These are phyloP conservation scores for Penicillium sp. DNA, from an alignment of 2,329 filamentous ascomycete genomes.

Conservation along the genomic window DNA sequence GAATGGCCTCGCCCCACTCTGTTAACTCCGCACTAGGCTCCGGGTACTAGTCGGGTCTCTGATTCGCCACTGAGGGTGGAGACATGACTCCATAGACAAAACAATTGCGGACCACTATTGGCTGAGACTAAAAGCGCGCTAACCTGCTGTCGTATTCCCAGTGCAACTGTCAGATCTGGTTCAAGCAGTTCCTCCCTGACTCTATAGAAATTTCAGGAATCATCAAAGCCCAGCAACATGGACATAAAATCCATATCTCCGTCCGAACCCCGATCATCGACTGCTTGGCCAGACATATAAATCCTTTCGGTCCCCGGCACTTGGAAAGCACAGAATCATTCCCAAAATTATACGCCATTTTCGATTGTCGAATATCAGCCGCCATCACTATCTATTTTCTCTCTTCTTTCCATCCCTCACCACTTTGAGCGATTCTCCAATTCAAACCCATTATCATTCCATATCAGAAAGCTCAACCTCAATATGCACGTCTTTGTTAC, in stretches of 20 bases:
- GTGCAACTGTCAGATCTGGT: not conserved
- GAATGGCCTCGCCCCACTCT: not conserved
- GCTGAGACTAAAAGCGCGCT: not conserved
- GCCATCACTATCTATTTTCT: too few relatives aligned
- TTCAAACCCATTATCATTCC: not conserved
- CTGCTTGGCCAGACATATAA: not conserved
- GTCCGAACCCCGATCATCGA: not conserved
- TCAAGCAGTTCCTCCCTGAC: not conserved
- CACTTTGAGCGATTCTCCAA: not conserved
- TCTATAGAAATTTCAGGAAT: not conserved
- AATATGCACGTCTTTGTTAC: slow-evolving; percentile 31
- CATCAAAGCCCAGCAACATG: not conserved
- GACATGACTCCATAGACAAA: not conserved
- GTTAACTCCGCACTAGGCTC: not conserved
- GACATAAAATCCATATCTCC: not conserved
- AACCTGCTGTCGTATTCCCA: slow-evolving; percentile 13
- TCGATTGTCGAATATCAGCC: not conserved
- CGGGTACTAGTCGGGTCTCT: not conserved
- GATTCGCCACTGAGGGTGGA: not conserved
- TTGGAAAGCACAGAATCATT: not conserved
- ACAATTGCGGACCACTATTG: not conserved
- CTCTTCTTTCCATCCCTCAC: not conserved
- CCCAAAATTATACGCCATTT: not conserved
- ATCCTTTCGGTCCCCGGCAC: not conserved
- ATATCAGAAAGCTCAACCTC: not conserved